Conservation (phyloP, 345 rosid species). For the Erucastrum elatum region DNA sequence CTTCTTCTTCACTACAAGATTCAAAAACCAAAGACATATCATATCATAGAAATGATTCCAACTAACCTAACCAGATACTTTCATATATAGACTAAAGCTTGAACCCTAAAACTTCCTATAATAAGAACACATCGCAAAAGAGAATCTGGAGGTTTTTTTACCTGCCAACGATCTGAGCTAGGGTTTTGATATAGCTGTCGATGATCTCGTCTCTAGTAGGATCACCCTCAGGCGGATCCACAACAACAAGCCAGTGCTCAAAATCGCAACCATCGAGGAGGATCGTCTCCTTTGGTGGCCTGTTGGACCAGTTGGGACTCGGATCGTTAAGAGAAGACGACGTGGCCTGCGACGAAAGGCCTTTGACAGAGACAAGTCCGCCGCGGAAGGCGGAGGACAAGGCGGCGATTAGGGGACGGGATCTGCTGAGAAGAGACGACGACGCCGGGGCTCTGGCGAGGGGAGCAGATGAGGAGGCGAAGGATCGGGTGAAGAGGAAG, state of each 20-base stretch:
- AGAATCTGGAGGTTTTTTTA: slow-evolving; percentile 13
- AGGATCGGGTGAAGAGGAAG: slow-evolving; percentile 23
- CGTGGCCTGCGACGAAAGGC: slow-evolving; percentile 51
- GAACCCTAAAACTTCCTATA: neutral
- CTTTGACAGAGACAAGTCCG: slow-evolving; percentile 32
- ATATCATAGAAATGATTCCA: neutral
- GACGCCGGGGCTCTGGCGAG: slow-evolving; percentile 21
- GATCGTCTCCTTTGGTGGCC: slow-evolving; percentile 92
- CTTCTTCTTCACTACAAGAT: slow-evolving; percentile 70
- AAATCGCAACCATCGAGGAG: slow-evolving; percentile 93
- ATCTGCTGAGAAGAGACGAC: slow-evolving; percentile 32
- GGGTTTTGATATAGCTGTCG: slow-evolving; percentile 68
- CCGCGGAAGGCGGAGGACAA: slow-evolving; percentile 27
- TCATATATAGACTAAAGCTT: neutral
- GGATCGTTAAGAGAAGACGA: slow-evolving; percentile 72
- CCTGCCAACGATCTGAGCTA: slow-evolving; percentile 79
- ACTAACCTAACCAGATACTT: neutral
- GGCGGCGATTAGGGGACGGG: slow-evolving; percentile 21
- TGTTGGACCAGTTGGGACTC: slow-evolving; percentile 82
- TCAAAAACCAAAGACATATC: neutral
- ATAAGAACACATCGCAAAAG: neutral
- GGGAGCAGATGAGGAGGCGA: slow-evolving; percentile 32
- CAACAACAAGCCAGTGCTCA: slow-evolving; percentile 89
- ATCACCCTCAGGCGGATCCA: slow-evolving; percentile 67
- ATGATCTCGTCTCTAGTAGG: slow-evolving; percentile 88